Percentiles rank a stretch among this genome's conserved stretches.
phyloP scores from a whole-genome alignment of 1,284 basidiomycete genomes.

The Ceratobasidium sp. region DNA sequence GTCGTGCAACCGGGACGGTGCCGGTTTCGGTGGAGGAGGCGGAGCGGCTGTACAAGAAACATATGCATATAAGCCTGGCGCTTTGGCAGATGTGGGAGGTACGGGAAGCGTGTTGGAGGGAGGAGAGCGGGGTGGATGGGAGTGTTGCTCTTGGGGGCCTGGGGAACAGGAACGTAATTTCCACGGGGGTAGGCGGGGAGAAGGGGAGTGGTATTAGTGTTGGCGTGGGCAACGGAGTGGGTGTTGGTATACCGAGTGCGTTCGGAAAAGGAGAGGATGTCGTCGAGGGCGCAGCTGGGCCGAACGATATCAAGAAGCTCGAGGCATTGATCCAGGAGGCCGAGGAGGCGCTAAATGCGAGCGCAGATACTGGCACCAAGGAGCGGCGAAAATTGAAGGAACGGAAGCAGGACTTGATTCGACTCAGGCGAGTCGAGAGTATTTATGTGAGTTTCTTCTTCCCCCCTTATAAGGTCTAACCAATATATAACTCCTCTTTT shows the following conservation, averaged over 20 bases:
- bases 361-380: conserved; percentile 60
- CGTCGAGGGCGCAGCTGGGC: conserved; percentile 52
- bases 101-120: conserved; percentile 93
- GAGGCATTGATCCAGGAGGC: conserved; percentile 79
- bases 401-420: conserved; percentile 81
- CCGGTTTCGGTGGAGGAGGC: conserved; percentile 98
- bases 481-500: conserved; percentile 9
- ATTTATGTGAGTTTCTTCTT: conserved; percentile 80
- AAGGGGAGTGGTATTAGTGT: conserved; percentile 52
- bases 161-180: conserved; percentile 44
- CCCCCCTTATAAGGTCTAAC: not conserved
- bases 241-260: conserved; percentile 42
- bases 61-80: conserved; percentile 91
- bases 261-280: conserved; percentile 58
- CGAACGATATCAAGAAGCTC: conserved; percentile 74
- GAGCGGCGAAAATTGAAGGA: conserved; percentile 77
- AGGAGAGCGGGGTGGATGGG: conserved; percentile 88
- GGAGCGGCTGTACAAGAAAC: conserved; percentile 87
- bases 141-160: conserved; percentile 57
- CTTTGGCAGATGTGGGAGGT: conserved; percentile 96
- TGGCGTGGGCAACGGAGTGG: conserved; percentile 32
- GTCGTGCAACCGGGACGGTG: conserved; percentile 69
- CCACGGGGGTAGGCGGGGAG: conserved; percentile 49
- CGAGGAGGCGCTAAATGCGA: conserved; percentile 68
- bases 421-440: conserved; percentile 87